Percentiles rank a stretch among this genome's conserved stretches.
Conservation (phyloP, 2,329 filamentous ascomycete species). For the Hypocreales sp. region DNA sequence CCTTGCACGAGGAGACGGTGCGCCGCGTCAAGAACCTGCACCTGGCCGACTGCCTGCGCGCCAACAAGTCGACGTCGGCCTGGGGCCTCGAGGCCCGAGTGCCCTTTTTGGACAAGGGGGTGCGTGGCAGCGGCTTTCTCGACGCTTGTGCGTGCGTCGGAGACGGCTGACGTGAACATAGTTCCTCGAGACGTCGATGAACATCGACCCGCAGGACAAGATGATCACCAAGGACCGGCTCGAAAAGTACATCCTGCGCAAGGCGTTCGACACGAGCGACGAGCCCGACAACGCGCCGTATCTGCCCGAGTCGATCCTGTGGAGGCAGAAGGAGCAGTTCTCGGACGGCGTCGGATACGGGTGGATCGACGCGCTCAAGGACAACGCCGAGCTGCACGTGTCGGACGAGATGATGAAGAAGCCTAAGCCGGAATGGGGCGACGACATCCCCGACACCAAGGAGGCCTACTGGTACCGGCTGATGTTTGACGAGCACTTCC, state of each 20-base stretch:
- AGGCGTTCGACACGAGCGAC: slow-evolving; percentile 88
- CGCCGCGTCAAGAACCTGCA: slow-evolving; percentile 93
- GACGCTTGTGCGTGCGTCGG: no score
- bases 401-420: slow-evolving; percentile 98
- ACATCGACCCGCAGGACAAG: slow-evolving; percentile 87
- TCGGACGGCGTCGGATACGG: slow-evolving; percentile 96
- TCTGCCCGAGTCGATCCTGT: slow-evolving; percentile 90
- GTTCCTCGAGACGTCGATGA: slow-evolving; percentile 88
- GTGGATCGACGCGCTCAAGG: slow-evolving; percentile 96
- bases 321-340: slow-evolving; percentile 99
- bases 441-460: slow-evolving; percentile 87
- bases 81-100: slow-evolving; percentile 98
- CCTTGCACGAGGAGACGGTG: slow-evolving; percentile 93
- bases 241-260: slow-evolving; percentile 96
- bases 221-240: slow-evolving; percentile 82
- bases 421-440: slow-evolving; percentile 91
- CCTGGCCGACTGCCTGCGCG: slow-evolving; percentile 85
- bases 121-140: slow-evolving; percentile 22
- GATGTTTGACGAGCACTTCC: slow-evolving; percentile 99
- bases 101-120: slow-evolving; percentile 90
- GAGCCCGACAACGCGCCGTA: slow-evolving; percentile 72
- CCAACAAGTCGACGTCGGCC: slow-evolving; percentile 97
- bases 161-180: no score
- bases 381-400: slow-evolving; percentile 76
- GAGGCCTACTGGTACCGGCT: slow-evolving; percentile 97